Evolutionary conservation across 2,329 filamentous ascomycete species (phyloP), one percentile per base, ranked within the genome.

Genomic region (Diaporthe sp.): DNA sequence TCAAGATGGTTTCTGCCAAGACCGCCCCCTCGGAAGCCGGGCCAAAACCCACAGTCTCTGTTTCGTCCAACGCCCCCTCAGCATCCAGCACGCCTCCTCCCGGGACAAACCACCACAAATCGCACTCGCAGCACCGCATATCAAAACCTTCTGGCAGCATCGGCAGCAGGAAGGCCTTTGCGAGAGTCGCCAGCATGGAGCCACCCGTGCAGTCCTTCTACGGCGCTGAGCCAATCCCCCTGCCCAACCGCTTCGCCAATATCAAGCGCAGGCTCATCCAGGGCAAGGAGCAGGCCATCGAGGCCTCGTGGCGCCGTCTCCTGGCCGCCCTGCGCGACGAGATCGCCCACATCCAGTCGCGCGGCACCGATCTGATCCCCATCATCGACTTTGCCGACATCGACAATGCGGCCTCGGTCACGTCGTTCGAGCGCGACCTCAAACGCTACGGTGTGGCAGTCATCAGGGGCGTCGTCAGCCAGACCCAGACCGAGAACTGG

Each of bases 381-480:
- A 87, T 85, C 25, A 89, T 91, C 71, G 87, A 89, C 74, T 91
- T 88, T 76, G 79, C 82, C 78, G 87, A 89, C 75, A 86, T 91
- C 33, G 83, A 85, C 75, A 81, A 87, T 78, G 77, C 83, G 4
- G 82, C 85, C 71, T 86, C 88, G 69, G 87, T 89, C 3, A 84
- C 87, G 33, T 84, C 87, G 1, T 94, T 94, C 80, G 86, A 85
- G 70, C 84, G 84, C 64, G 88, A 89, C 78, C 85, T 92, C 69
- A 87, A 87, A 78, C 90, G 91, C 78, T 89, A 92, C 55, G 92
- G 92, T 70, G 89, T 91, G 15, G 92, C 90, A 54, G 88, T 94
- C 28, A 86, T 94, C 35, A 88, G 91, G 73, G 90, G 91, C 77
- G 92, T 93, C 52, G 84, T 94, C 2, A 88, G 91, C 15, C 84